Evolutionary conservation across 768 basidiomycete species (phyloP).

Genomic region (Steccherinum ochraceum): DNA sequence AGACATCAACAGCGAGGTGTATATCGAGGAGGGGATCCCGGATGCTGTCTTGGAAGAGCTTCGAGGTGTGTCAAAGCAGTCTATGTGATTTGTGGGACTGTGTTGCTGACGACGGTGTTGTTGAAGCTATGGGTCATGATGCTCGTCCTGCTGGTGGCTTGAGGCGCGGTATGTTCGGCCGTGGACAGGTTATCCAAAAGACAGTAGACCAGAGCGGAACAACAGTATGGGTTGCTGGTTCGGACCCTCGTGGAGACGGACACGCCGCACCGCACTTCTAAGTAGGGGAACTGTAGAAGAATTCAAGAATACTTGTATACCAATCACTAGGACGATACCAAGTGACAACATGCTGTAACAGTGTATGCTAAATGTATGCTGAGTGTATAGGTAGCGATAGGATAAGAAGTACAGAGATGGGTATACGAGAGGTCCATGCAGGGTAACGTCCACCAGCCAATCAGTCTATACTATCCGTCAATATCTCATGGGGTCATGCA

Average conservation of each 20-base stretch:
- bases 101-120: not conserved
- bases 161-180: constrained; percentile 60
- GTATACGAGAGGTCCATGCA: not conserved
- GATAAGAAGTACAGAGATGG: not conserved
- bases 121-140: constrained; percentile 83
- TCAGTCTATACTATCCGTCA: too few species aligned
- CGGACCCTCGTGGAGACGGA: constrained; percentile 84
- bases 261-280: constrained; percentile 83
- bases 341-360: too few species aligned
- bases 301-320: too few species aligned
- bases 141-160: constrained; percentile 59
- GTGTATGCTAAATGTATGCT: not conserved
- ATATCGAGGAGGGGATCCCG: constrained; percentile 81
- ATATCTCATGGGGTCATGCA: too few species aligned
- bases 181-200: constrained; percentile 89
- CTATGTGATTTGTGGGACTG: not conserved
- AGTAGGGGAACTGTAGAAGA: too few species aligned
- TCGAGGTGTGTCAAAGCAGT: constrained; percentile 39
- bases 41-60: constrained; percentile 58
- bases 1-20: constrained; percentile 76
- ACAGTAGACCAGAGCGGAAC: constrained; percentile 56
- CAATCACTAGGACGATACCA: too few species aligned
- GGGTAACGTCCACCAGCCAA: not conserved
- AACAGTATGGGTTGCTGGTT: constrained; percentile 93
- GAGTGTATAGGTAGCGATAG: not conserved